phyloP scores from a whole-genome alignment of 768 basidiomycete genomes.

The Candolleomyces aberdarensis region DNA sequence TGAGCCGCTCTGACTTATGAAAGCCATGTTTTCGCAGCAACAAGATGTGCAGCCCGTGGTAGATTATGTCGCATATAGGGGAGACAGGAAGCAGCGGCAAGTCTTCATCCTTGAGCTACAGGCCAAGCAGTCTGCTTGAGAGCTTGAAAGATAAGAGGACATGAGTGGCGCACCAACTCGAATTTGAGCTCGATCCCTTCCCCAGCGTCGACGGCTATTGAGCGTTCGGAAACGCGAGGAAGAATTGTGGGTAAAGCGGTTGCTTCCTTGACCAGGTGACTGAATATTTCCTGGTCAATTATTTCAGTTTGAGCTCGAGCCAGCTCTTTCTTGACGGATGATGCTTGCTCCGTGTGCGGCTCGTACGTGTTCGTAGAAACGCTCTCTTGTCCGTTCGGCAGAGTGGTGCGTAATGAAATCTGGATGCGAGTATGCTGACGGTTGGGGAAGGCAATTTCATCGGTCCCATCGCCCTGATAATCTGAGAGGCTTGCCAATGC shows the following conservation, averaged over 20 bases:
- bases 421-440: slow-evolving; percentile 62
- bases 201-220: slow-evolving; percentile 75
- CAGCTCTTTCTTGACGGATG: slow-evolving; percentile 46
- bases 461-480: slow-evolving; percentile 25
- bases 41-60: slow-evolving; percentile 59
- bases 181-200: slow-evolving; percentile 66
- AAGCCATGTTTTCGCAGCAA: slow-evolving; percentile 58
- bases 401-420: slow-evolving; percentile 46
- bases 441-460: slow-evolving; percentile 56
- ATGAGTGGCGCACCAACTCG: slow-evolving; percentile 55
- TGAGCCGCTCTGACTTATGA: slow-evolving; percentile 40
- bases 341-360: slow-evolving; percentile 27
- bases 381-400: slow-evolving; percentile 27
- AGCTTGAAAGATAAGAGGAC: neutral
- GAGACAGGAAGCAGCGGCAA: neutral
- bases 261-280: slow-evolving; percentile 72
- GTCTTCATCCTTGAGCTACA: slow-evolving; percentile 5
- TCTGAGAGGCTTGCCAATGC: slow-evolving; percentile 45
- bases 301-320: slow-evolving; percentile 64
- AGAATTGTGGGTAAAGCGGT: slow-evolving; percentile 71
- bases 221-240: slow-evolving; percentile 73
- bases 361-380: slow-evolving; percentile 34
- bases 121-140: neutral
- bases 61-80: slow-evolving; percentile 62
- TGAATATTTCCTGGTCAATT: slow-evolving; percentile 80